These are phyloP conservation scores for Kluyveromyces nonfermentans DNA, from an alignment of 805 yeast genomes.

Conservation along the genomic window DNA sequence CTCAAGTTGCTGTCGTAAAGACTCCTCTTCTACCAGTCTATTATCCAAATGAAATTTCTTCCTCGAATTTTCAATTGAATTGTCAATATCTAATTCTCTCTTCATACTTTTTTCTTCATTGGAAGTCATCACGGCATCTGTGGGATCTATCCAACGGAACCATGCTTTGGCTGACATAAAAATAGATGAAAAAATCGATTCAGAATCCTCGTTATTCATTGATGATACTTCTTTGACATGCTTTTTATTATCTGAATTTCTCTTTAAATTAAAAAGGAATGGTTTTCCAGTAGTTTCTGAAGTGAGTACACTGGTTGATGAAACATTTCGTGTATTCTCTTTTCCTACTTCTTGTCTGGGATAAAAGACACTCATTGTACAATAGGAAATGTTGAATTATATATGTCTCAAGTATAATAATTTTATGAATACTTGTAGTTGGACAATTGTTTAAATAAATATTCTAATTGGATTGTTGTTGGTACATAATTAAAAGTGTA, in stretches of 20 bases:
- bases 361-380: not conserved
- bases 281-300: not conserved
- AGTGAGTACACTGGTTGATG: not conserved
- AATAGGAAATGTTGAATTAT: too few relatives aligned
- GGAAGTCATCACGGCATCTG: not conserved
- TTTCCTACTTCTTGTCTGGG: not conserved
- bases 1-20: conserved; percentile 3
- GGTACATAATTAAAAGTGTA: too few relatives aligned
- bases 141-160: not conserved
- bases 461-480: too few relatives aligned
- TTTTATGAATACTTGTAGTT: too few relatives aligned
- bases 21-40: not conserved
- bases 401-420: too few relatives aligned
- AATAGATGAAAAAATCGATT: not conserved
- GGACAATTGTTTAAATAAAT: too few relatives aligned
- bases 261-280: not conserved
- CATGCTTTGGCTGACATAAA: conserved; percentile 1
- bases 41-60: conserved; percentile 2
- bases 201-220: not conserved
- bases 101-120: not conserved
- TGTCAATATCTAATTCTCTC: not conserved
- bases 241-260: not conserved
- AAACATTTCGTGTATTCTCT: not conserved
- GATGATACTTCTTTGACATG: not conserved
- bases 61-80: not conserved